A percentile compares a stretch with the other conserved stretches of the same genome.
These are phyloP conservation scores for Thelonectria blattea DNA, from an alignment of 2,329 filamentous ascomycete species.

Conservation along the genomic window DNA sequence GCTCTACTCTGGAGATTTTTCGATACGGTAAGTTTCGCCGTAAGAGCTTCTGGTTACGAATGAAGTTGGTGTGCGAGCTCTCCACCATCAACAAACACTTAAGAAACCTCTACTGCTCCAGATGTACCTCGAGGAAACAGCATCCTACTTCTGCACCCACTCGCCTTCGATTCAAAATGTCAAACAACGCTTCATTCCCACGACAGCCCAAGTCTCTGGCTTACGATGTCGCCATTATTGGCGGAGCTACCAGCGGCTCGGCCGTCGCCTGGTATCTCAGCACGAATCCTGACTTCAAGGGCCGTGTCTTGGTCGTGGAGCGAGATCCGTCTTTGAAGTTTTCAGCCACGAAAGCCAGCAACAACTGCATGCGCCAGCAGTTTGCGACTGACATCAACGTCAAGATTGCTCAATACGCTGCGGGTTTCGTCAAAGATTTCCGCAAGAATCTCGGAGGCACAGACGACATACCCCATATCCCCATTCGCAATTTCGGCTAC, in stretches of 20 bases:
- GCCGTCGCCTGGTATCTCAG: conserved; percentile 22
- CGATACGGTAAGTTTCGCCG: too few species aligned
- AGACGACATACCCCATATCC: conserved; percentile 1
- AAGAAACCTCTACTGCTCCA: too few species aligned
- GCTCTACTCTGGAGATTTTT: too few species aligned
- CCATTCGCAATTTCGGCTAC: conserved; percentile 21
- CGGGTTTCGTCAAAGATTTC: conserved; percentile 17
- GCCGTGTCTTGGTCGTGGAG: conserved; percentile 18
- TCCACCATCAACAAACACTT: too few species aligned
- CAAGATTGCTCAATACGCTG: conserved; percentile 19
- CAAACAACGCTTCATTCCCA: too few species aligned
- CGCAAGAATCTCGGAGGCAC: conserved; percentile 14
- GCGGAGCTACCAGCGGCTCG: conserved; percentile 22
- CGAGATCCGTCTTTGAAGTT: conserved; percentile 6
- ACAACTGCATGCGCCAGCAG: conserved; percentile 24
- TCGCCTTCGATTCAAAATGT: too few species aligned
- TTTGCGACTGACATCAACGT: conserved; percentile 21
- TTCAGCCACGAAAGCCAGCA: conserved; percentile 22
- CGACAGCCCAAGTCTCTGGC: too few species aligned
- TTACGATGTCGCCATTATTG: conserved; percentile 19
- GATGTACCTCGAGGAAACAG: too few species aligned
- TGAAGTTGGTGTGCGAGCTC: too few species aligned
- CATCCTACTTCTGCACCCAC: too few species aligned
- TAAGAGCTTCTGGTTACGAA: too few species aligned
- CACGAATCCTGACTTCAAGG: conserved; percentile 19